Conservation (phyloP, 345 rosid species). For the Arabidopsis arenosa region DNA sequence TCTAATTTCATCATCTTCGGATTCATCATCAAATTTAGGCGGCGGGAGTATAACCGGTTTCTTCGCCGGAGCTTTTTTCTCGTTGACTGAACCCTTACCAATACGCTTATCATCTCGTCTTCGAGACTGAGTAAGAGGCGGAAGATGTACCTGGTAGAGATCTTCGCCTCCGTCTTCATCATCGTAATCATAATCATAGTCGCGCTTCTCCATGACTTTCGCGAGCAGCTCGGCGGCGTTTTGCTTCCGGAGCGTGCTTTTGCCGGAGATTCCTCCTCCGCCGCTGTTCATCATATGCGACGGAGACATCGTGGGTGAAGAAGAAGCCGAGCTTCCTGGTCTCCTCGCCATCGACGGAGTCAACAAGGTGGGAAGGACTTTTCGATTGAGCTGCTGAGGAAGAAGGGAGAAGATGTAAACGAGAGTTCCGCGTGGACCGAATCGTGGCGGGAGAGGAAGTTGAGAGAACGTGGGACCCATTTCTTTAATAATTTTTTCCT, state of each 20-base stretch:
- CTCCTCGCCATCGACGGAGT: constrained; percentile 73
- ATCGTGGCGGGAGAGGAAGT: constrained; percentile 47
- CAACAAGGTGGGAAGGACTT: constrained; percentile 28
- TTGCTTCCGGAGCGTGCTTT: constrained; percentile 79
- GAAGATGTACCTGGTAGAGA: constrained; percentile 58
- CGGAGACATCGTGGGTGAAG: constrained; percentile 85
- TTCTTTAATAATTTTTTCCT: not conserved
- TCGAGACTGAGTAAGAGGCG: constrained; percentile 26
- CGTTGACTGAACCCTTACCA: constrained; percentile 46
- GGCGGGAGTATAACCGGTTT: constrained; percentile 12
- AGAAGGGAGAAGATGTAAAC: constrained; percentile 28
- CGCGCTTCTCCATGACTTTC: constrained; percentile 89
- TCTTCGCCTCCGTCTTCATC: constrained; percentile 65
- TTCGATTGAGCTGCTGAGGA: not conserved
- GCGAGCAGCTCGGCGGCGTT: constrained; percentile 96
- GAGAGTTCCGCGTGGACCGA: constrained; percentile 29
- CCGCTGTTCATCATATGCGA: constrained; percentile 65
- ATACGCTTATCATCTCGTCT: constrained; percentile 43
- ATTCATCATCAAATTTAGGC: constrained; percentile 24
- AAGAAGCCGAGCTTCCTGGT: constrained; percentile 77
- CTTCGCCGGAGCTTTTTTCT: constrained; percentile 32
- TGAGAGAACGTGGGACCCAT: constrained; percentile 45
- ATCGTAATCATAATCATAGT: constrained; percentile 55
- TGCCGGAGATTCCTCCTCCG: constrained; percentile 51
- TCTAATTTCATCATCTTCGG: not conserved